A percentile compares a stretch with the other conserved stretches of the same genome.
These are phyloP conservation scores for Gaultheria prostrata DNA, from an alignment of 148 eudicot species.

Conservation along the genomic window DNA sequence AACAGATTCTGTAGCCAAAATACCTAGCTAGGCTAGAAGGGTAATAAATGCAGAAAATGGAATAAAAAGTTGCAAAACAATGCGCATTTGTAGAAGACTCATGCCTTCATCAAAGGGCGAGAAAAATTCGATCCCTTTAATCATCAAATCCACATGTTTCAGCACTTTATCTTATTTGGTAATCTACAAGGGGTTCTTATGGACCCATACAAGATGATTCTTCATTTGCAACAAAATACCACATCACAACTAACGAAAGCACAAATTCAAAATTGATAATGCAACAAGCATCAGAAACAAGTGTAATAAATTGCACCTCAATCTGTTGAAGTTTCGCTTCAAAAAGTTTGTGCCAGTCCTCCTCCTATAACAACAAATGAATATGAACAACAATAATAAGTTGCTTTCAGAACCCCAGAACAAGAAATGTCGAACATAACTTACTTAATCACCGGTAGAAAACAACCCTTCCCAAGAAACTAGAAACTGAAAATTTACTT, in stretches of 20 bases:
- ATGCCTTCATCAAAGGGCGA: too few species aligned
- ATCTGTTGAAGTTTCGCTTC: slow-evolving; percentile 94
- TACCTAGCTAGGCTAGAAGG: not conserved
- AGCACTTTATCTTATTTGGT: not conserved
- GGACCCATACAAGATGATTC: not conserved
- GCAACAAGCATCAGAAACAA: slow-evolving; percentile 8
- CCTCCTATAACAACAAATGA: slow-evolving; percentile 47
- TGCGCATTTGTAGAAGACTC: not conserved
- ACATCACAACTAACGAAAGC: not conserved
- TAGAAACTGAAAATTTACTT: not conserved
- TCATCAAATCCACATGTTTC: slow-evolving; percentile 2
- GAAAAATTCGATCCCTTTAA: not conserved
- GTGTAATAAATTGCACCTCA: slow-evolving; percentile 48
- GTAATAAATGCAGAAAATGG: not conserved
- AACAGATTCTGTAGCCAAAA: not conserved
- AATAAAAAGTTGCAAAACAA: not conserved
- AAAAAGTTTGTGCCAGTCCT: slow-evolving; percentile 84
- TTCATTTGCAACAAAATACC: not conserved
- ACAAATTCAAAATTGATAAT: not conserved
- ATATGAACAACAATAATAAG: not conserved
- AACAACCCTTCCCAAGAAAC: not conserved
- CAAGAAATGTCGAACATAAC: not conserved
- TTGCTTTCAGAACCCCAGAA: slow-evolving; percentile 11
- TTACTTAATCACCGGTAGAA: not conserved
- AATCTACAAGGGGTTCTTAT: not conserved